Conservation (phyloP, 1,284 basidiomycete genomes). For the Cryptococcus deneoformans region DNA sequence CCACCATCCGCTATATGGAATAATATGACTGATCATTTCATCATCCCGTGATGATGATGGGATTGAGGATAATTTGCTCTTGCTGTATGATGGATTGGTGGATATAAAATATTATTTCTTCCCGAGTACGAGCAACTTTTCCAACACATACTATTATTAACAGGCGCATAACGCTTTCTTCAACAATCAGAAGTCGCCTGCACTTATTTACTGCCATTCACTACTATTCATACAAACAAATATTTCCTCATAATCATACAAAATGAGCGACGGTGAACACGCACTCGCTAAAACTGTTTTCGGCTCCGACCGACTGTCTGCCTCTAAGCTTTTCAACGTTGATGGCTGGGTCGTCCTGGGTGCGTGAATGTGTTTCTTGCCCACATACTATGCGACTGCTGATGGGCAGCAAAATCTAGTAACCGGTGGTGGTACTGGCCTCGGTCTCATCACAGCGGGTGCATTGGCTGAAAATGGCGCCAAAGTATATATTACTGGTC, state of each 20-base stretch:
- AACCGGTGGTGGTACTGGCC: slow-evolving; percentile 44
- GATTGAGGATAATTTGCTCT: too few species aligned
- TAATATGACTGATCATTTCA: too few species aligned
- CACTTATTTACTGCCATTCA: too few species aligned
- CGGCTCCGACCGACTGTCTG: slow-evolving; percentile 25
- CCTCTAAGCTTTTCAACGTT: slow-evolving; percentile 40
- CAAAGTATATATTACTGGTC: slow-evolving; percentile 46
- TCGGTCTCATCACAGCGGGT: slow-evolving; percentile 41
- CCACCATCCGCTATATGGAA: too few species aligned
- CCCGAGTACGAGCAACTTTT: too few species aligned
- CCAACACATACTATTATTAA: too few species aligned
- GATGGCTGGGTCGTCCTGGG: slow-evolving; percentile 43
- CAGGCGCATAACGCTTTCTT: too few species aligned
- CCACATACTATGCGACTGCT: neutral
- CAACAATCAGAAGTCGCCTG: too few species aligned
- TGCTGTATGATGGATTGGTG: too few species aligned
- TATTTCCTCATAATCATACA: neutral
- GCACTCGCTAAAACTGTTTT: slow-evolving; percentile 14
- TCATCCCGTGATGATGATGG: too few species aligned
- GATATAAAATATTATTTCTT: too few species aligned
- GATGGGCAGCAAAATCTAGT: slow-evolving; percentile 16
- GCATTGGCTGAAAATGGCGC: slow-evolving; percentile 43
- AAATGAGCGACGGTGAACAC: slow-evolving; percentile 6
- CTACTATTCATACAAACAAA: too few species aligned
- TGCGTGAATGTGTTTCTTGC: slow-evolving; percentile 13